Evolutionary conservation across 1,139 yeast genomes (phyloP), one percentile per base, ranked within the genome.

Genomic region (Debaryomyces udenii): DNA sequence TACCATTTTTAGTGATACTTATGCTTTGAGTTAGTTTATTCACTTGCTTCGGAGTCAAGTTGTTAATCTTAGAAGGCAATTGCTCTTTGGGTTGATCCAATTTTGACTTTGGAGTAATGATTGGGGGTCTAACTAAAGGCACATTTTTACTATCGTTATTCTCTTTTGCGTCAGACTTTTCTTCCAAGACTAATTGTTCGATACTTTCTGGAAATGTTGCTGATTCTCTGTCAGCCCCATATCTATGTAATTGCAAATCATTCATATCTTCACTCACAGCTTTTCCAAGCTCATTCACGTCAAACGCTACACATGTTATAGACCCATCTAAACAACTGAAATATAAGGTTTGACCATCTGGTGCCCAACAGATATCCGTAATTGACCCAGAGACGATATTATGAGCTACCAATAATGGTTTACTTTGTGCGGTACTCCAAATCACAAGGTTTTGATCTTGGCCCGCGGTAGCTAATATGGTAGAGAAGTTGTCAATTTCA

Each of bases 191-290:
- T 43, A 93, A 70, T 61, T 91, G 97, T 40, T 81, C 86, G 0
- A 85, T 78, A 58, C 95, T 84, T 55, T 93, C 98, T 0, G 97
- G 96, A 52, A 89, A 85, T 14, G 83, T 83, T 63, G 85, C 74
- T 5, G 87, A 80, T 48, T 90, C 96, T 45, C 91, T 75, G 49
- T 88, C 96, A 2, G 88, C 91, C 45, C 99, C 99, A 57, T 86
- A 93, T 49, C 90, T 76, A 48, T 84, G 82, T 44, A 93, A 72
- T 46, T 86, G 88, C 37, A 77, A 73, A 45, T 80, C 83, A 45
- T 86, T 82, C 34, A 62, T 54, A 43, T 80, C 85, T 31, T 80
- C 88, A 9, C 93, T 80, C 1, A 87, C 80, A 3, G 82, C 80
- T 28, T 64, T 68, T 2, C 99, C 99, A 27, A 93, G 66, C 56